Conservation (phyloP, 108 stramenopile species). For the Cyclotella baltica region DNA sequence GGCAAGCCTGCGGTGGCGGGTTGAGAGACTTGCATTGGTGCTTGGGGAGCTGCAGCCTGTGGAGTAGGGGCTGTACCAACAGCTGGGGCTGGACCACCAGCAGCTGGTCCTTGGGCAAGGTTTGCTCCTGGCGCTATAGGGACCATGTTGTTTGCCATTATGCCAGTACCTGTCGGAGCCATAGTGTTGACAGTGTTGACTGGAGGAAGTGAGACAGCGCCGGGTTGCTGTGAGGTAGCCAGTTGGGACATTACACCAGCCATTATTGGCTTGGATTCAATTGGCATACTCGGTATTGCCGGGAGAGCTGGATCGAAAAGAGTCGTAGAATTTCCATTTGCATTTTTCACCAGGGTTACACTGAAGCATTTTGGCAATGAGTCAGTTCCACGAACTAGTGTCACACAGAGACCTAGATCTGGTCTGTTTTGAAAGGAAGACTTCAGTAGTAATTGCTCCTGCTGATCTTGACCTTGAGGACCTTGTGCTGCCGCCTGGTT, state of each 20-base stretch:
- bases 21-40: neutral
- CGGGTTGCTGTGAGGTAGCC: conserved; percentile 1
- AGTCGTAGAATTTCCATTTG: neutral
- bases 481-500: conserved; percentile 5
- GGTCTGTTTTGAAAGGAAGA: conserved; percentile 31
- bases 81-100: neutral
- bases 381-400: conserved; percentile 28
- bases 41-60: neutral
- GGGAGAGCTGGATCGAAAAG: conserved; percentile 29
- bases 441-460: conserved; percentile 19
- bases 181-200: neutral
- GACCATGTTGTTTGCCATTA: conserved; percentile 1
- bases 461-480: conserved; percentile 14
- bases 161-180: neutral
- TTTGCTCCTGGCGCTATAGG: neutral
- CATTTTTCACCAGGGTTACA: conserved; percentile 44
- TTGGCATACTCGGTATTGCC: conserved; percentile 13
- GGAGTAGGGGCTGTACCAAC: neutral
- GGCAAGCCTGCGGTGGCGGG: too few relatives aligned
- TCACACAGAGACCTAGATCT: conserved; percentile 38
- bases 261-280: neutral
- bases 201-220: neutral
- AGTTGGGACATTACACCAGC: neutral
- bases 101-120: neutral
- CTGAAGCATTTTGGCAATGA: conserved; percentile 44